Base-by-base conservation (phyloP, 306 rosid genomes). In the Lathyrus tuberosus region DNA sequence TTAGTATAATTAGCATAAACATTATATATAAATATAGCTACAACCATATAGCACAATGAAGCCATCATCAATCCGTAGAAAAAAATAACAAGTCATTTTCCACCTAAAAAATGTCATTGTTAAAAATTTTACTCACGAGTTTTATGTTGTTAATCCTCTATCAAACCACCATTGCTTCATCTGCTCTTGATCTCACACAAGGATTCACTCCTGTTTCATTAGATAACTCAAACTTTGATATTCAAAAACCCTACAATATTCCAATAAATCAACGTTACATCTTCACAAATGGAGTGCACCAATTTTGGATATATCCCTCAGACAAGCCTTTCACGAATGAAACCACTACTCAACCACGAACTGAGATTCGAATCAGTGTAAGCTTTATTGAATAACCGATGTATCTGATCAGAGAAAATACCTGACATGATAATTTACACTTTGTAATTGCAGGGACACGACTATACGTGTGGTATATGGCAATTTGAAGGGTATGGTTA, bases 401-500 rank as follows among this genome's bases (percentile, higher is more conserved):
- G 10, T 35, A 35, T 35, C 40, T 6, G 40, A 35, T 35, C 0
- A 7, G 2, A 35, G 8, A 35, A 33, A 35, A 35, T 35, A 6
- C 6, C 0, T 35, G 9, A 35, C 3, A 7, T 35, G 40, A 35
- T 35, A 7, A 35, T 6, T 35, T 7, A 5, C 2, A 1, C 8
- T 35, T 35, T 35, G 10, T 35, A 35, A 35, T 35, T 8, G 10
- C 3, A 87, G 87, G 86, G 84, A 6, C 67, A 80, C 13, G 70
- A 56, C 43, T 87, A 84, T 61, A 66, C 79, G 5, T 78, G 79
- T 2, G 86, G 86, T 5, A 61, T 70, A 15, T 80, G 91, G 86
- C 82, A 87, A 75, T 87, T 87, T 67, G 86, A 87, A 80, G 91
- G 81, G 62, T 10, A 72, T 11, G 77, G 74, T n/a, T 79, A 79